phyloP scores from a whole-genome alignment of 441 rosid genomes.

The Macaranga tanarius region DNA sequence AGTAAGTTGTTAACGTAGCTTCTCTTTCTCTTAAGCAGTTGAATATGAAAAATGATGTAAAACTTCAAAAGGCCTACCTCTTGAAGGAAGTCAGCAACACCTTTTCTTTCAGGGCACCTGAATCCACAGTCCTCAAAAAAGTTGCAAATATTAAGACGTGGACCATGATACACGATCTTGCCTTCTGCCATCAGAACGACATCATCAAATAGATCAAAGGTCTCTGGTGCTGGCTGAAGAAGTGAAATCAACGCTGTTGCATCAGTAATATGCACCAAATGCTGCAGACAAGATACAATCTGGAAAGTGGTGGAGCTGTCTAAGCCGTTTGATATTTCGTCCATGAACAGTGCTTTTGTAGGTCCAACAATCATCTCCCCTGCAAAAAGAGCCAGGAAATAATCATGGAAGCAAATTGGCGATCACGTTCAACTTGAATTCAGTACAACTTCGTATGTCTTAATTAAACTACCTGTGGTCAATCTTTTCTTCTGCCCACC shows the following conservation, averaged over 20 bases:
- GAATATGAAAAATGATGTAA: not conserved
- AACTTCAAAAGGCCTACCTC: slow-evolving; percentile 20
- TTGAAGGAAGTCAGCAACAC: slow-evolving; percentile 48
- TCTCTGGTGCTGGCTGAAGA: slow-evolving; percentile 47
- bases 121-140: slow-evolving; percentile 46
- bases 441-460: not conserved
- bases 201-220: slow-evolving; percentile 43
- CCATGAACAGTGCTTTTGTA: slow-evolving; percentile 43
- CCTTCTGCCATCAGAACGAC: slow-evolving; percentile 42
- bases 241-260: slow-evolving; percentile 41
- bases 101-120: slow-evolving; percentile 43
- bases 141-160: slow-evolving; percentile 24
- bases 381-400: slow-evolving; percentile 6
- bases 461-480: slow-evolving; percentile 50
- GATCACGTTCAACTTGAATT: not conserved
- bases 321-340: slow-evolving; percentile 46
- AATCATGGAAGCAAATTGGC: not conserved
- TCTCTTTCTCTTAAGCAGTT: not conserved
- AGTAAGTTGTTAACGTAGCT: not conserved
- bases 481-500: slow-evolving; percentile 65
- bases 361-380: slow-evolving; percentile 50
- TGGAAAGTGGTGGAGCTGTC: slow-evolving; percentile 50
- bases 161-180: slow-evolving; percentile 43
- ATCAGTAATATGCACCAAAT: slow-evolving; percentile 37
- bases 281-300: slow-evolving; percentile 38